Base-by-base conservation (phyloP, 306 rosid species). In the Glycine soja region DNA sequence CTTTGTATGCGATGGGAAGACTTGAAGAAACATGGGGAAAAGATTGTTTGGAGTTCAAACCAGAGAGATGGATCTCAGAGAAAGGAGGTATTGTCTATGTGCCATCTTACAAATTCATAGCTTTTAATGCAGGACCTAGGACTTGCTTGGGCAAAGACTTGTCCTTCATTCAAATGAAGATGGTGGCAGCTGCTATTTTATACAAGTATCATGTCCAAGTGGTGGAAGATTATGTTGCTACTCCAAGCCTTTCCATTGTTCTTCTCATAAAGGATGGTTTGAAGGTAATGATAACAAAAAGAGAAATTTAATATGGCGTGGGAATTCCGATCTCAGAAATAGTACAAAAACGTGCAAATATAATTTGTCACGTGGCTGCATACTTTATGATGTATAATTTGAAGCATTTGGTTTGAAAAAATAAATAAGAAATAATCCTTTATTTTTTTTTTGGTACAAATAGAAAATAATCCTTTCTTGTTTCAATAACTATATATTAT, bases 61-160 rank as follows among this genome's bases (percentile, higher is more conserved):
- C 95, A 8, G 93, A 89, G 84, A 84, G 95, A 14, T 91, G 90
- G 95, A 86, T 91, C 2, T 80, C 88, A 0, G 76, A 82, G 7
- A 40, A 36, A 51, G 91, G 89, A n/a, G 50, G 73, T 0, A 57
- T 81, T 6, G 75, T 82, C 40, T 42, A 85, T 14, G 84, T 34
- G 0, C 90, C 95, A 0, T 83, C 92, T 38, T 85, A 87, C 63
- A 91, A 89, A 13, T 89, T 87, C 74, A 15, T 74, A n/a, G 70
- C 79, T 8, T 91, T 87, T 65, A 89, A 89, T 70, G 85, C 91
- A 0, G 92, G 94, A 1, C 91, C 91, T 0, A 86, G 90, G 69
- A 85, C 88, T 70, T 91, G 90, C 19, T 69, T 87, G 66, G 95
- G 95, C 0, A 91, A 86, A 19, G 86, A 87, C 0, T 64, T 85